Percentiles rank a stretch among this genome's conserved stretches.
These are phyloP conservation scores for Vitis riparia DNA, from an alignment of 164 flowering plant species.

Conservation along the genomic window DNA sequence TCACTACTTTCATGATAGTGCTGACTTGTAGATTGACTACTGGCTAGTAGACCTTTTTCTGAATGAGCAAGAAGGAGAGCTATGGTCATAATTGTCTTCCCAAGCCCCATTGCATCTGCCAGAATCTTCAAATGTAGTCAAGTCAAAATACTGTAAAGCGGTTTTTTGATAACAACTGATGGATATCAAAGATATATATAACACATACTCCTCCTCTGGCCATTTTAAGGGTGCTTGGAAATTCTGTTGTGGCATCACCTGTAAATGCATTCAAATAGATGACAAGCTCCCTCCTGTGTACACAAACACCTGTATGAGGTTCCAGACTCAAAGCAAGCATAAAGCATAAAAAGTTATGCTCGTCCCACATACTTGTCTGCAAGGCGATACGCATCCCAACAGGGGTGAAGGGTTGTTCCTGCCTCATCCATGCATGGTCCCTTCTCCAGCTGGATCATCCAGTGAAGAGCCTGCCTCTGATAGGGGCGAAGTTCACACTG, in stretches of 20 bases:
- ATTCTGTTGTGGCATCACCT: conserved; percentile 89
- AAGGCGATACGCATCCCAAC: conserved; percentile 91
- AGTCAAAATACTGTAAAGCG: conserved; percentile 15
- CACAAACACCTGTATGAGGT: conserved; percentile 8
- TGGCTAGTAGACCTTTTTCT: conserved; percentile 45
- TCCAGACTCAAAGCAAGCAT: conserved; percentile 3
- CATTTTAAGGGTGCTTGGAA: conserved; percentile 96
- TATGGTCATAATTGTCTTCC: conserved; percentile 96
- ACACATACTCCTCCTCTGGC: conserved; percentile 97
- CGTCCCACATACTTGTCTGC: conserved; percentile 61
- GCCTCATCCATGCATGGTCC: conserved; percentile 69
- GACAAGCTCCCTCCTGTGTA: conserved; percentile 70
- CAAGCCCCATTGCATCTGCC: conserved; percentile 99
- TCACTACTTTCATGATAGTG: conserved; percentile 36
- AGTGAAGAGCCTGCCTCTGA: conserved; percentile 94
- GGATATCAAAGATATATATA: neutral
- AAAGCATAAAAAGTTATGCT: neutral
- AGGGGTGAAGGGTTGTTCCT: conserved; percentile 87
- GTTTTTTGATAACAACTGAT: neutral
- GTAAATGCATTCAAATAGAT: conserved; percentile 88
- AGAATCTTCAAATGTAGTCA: conserved; percentile 65
- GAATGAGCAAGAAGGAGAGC: conserved; percentile 75
- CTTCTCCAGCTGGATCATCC: conserved; percentile 87
- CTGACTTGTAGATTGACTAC: conserved; percentile 29
- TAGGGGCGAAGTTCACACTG: conserved; percentile 87